Conservation (phyloP, 78 protist species). For the Acrasis kona region DNA sequence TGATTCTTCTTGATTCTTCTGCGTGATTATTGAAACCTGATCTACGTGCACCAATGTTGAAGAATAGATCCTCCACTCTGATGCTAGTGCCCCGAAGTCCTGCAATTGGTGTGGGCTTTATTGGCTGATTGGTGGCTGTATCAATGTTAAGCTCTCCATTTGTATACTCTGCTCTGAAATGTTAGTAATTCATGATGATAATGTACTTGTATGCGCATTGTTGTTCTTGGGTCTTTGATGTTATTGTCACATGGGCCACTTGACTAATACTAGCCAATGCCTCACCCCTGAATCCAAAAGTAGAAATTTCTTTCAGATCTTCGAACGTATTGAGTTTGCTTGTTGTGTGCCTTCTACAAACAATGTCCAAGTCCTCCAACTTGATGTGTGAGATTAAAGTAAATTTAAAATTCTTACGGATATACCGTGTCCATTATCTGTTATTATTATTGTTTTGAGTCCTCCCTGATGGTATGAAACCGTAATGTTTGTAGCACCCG, state of each 20-base stretch:
- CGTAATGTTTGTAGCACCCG: constrained; percentile 68
- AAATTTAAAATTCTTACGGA: neutral
- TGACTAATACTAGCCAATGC: constrained; percentile 94
- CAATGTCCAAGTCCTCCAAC: constrained; percentile 68
- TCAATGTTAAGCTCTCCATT: constrained; percentile 15
- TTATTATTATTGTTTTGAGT: constrained; percentile 63
- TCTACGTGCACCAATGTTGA: constrained; percentile 60
- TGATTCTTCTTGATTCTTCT: constrained; percentile 72
- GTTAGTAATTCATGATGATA: constrained; percentile 10
- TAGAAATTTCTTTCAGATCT: constrained; percentile 57
- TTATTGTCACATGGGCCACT: constrained; percentile 78
- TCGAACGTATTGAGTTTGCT: constrained; percentile 69
- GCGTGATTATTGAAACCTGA: constrained; percentile 38
- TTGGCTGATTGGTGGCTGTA: no score
- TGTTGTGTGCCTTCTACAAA: constrained; percentile 89
- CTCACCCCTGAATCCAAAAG: constrained; percentile 91
- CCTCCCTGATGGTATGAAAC: constrained; percentile 76
- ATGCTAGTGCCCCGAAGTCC: constrained; percentile 61
- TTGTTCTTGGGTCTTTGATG: constrained; percentile 55
- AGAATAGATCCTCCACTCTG: constrained; percentile 87
- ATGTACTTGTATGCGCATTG: neutral
- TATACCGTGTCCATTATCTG: constrained; percentile 89
- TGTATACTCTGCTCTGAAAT: constrained; percentile 49
- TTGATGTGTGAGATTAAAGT: neutral
- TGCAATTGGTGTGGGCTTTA: no score